Evolutionary conservation across 1,139 yeast species (phyloP), one percentile per base, ranked within the genome.

Genomic region (Nakaseomyces kungkrabaensis): DNA sequence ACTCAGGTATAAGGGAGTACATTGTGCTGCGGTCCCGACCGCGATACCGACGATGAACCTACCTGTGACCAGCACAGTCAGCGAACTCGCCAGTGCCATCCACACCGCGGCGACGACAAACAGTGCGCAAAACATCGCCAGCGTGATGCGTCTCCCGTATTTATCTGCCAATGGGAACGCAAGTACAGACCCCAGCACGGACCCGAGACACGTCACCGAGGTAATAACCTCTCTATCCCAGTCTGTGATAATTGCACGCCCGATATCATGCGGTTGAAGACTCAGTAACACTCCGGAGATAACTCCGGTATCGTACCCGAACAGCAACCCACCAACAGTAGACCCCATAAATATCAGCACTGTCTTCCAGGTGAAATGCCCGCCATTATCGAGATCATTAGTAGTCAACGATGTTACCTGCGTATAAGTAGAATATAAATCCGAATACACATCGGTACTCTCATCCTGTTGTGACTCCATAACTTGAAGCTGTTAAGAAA

Each of bases 221-320:
- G 78, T 72, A 25, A 74, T 65, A 1, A 71, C 43, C 52, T 73
- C 77, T 50, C 66, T 68, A 45, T 72, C 66, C 43, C 57, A 57
- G 27, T 66, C 59, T 0, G 66, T 57, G 11, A 69, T 44, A 17
- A 55, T 49, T 2, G 54, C 45, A n/a, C 57, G 57, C 1, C 67
- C 61, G 36, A 70, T 51, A 49, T 65, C 68, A 40, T 61, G 60
- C 5, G 68, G 65, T 22, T 65, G 68, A 11, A 74, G 46, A 49
- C 70, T 59, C 17, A 72, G 58, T 42, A 75, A 56, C 13, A 71
- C 72, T n/a, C 73, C 72, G 10, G 74, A 68, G 11, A 71, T 69
- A 24, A 72, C 68, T 3, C 74, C 75, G 1, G 75, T 72, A 49
- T 71, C 74, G 53, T 71, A 72, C 1, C 76, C 76, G 56, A 71